phyloP scores from a whole-genome alignment of 2,329 filamentous ascomycete genomes.

The Fusarium odoratissimum region DNA sequence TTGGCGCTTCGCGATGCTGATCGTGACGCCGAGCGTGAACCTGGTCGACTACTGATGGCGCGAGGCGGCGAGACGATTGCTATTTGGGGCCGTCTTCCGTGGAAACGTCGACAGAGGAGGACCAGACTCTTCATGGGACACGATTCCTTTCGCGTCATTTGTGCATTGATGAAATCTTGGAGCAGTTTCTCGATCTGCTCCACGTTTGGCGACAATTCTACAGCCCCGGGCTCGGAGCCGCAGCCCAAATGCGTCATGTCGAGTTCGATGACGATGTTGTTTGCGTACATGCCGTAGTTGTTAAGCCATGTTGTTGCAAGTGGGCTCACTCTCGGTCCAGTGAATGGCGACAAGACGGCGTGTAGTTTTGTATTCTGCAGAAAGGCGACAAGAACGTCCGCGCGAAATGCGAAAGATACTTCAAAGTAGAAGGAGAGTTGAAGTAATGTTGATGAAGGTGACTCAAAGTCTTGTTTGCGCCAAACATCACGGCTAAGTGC shows the following conservation, averaged over 20 bases:
- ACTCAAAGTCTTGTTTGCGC: conserved; percentile 50
- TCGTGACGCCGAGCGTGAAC: conserved; percentile 20
- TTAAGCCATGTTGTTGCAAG: conserved; percentile 52
- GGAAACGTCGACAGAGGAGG: conserved; percentile 51
- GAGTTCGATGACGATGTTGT: conserved; percentile 53
- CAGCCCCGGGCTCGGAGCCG: conserved; percentile 43
- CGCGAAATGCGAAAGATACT: conserved; percentile 52
- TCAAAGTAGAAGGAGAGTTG: conserved; percentile 43
- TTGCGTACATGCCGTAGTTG: conserved; percentile 51
- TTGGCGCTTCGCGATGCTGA: conserved; percentile 13
- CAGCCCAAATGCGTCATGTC: conserved; percentile 55
- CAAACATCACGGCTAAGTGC: conserved; percentile 48
- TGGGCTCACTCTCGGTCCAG: conserved; percentile 47
- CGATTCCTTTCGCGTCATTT: conserved; percentile 33
- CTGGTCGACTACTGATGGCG: conserved; percentile 21
- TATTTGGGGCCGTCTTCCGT: conserved; percentile 38
- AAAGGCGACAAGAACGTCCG: conserved; percentile 52
- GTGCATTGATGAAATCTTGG: conserved; percentile 43
- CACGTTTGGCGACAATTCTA: conserved; percentile 39
- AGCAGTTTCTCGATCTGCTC: conserved; percentile 46
- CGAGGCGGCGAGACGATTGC: background rate
- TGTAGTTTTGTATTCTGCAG: conserved; percentile 53
- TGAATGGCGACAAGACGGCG: conserved; percentile 53
- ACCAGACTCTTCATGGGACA: conserved; percentile 48
- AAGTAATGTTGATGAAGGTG: conserved; percentile 42